phyloP scores from a whole-genome alignment of 2,329 filamentous ascomycete species.

The Trichophyton mentagrophytes region DNA sequence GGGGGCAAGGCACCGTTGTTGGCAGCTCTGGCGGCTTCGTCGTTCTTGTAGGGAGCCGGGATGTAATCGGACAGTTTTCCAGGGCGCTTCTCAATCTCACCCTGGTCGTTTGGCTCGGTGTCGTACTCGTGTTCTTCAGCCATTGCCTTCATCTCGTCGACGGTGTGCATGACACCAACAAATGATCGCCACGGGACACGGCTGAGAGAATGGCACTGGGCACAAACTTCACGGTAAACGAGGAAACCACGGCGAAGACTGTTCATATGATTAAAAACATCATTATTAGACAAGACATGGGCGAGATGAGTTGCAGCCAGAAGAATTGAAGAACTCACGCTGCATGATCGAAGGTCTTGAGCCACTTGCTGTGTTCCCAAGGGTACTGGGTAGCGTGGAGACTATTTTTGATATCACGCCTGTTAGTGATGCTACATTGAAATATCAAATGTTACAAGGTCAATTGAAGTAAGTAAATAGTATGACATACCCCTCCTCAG shows the following conservation, averaged over 20 bases:
- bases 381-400: constrained; percentile 86
- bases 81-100: constrained; percentile 94
- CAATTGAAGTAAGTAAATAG: constrained; percentile 9
- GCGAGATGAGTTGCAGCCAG: background rate
- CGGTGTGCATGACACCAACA: constrained; percentile 83
- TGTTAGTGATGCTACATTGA: constrained; percentile 3
- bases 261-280: constrained; percentile 12
- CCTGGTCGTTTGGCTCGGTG: constrained; percentile 92
- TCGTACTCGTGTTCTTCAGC: constrained; percentile 99
- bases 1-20: constrained; percentile 97
- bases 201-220: constrained; percentile 90
- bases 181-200: constrained; percentile 88
- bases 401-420: constrained; percentile 38
- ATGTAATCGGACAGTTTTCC: constrained; percentile 99
- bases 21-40: constrained; percentile 91
- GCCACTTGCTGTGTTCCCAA: constrained; percentile 85
- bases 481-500: constrained; percentile 88
- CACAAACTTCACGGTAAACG: constrained; percentile 97
- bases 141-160: constrained; percentile 93
- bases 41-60: constrained; percentile 92
- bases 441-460: background rate
- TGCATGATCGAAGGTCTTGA: constrained; percentile 94
- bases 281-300: background rate
- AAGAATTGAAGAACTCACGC: constrained; percentile 52
- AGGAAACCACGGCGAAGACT: constrained; percentile 98